These are phyloP conservation scores for Diplodia corticola DNA, from an alignment of 2,329 filamentous ascomycete genomes.

Conservation along the genomic window DNA sequence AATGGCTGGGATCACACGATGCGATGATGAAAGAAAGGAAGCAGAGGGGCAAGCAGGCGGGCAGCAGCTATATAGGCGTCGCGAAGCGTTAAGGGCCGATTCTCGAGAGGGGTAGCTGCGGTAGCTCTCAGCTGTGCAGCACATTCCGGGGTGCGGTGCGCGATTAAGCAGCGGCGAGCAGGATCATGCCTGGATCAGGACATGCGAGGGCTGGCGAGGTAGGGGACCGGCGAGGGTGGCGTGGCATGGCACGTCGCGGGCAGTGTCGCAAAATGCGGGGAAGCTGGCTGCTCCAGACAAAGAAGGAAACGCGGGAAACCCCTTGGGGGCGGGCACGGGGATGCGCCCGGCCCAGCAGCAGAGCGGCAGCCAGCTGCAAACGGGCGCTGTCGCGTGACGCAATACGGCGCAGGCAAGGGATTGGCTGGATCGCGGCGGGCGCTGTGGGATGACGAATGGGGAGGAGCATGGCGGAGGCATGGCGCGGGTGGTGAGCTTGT, in stretches of 20 bases:
- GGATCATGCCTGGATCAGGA: conserved; percentile 19
- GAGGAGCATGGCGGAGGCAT: not conserved
- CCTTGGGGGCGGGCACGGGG: not conserved
- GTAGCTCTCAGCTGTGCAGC: not conserved
- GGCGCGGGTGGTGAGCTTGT: conserved; percentile 5
- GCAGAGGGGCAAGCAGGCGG: not conserved
- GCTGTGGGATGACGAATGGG: not conserved
- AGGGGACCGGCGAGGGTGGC: not conserved
- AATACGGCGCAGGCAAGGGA: not conserved
- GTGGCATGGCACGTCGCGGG: not conserved
- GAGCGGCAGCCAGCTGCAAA: too few relatives aligned
- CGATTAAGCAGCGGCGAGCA: conserved; percentile 8
- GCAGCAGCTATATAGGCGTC: conserved; percentile 2
- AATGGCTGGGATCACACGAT: conserved; percentile 10
- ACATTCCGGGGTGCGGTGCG: conserved; percentile 10
- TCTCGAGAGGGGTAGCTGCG: not conserved
- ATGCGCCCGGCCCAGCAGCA: not conserved
- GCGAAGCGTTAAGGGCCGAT: conserved; percentile 1
- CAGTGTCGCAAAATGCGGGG: not conserved
- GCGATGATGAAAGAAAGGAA: not conserved
- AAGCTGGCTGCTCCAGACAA: conserved; percentile 2
- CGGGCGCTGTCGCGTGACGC: conserved; percentile 15
- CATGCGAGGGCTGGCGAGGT: not conserved
- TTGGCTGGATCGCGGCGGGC: not conserved
- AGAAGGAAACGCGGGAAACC: not conserved